phyloP scores from a whole-genome alignment of 495 filamentous ascomycete species.

The Cercophora scortea region DNA sequence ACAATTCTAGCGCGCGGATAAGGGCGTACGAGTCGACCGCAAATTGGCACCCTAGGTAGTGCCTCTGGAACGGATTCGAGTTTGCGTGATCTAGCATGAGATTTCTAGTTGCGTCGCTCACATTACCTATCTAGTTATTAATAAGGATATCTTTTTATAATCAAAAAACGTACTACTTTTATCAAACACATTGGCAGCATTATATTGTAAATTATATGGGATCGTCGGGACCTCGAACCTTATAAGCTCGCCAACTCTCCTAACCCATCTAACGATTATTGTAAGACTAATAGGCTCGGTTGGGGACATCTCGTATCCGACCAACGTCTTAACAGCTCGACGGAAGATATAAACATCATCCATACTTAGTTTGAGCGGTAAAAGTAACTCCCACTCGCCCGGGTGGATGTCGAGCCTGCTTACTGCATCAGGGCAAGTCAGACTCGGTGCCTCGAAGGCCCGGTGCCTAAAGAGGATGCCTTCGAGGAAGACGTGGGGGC shows the following conservation, averaged over 20 bases:
- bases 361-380: neutral
- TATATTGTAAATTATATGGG: slow-evolving; percentile 3
- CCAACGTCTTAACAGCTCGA: slow-evolving; percentile 2
- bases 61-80: slow-evolving; percentile 5
- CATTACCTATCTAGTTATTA: neutral
- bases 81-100: slow-evolving; percentile 6
- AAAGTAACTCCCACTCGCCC: neutral
- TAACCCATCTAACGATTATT: slow-evolving; percentile 3
- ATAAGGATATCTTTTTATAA: neutral
- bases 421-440: neutral
- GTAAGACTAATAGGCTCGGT: neutral
- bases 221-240: slow-evolving; percentile 3
- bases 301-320: slow-evolving; percentile 3
- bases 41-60: slow-evolving; percentile 5
- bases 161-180: slow-evolving; percentile 2
- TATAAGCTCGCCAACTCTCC: neutral
- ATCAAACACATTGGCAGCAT: slow-evolving; percentile 5
- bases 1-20: neutral
- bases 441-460: slow-evolving; percentile 1
- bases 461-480: slow-evolving; percentile 2
- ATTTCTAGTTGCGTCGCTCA: slow-evolving; percentile 1
- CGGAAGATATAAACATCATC: slow-evolving; percentile 5
- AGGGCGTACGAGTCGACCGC: neutral
- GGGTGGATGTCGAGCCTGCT: slow-evolving; percentile 1
- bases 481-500: neutral